These are phyloP conservation scores for Eutrema japonicum DNA, from an alignment of 345 rosid species.

Conservation along the genomic window DNA sequence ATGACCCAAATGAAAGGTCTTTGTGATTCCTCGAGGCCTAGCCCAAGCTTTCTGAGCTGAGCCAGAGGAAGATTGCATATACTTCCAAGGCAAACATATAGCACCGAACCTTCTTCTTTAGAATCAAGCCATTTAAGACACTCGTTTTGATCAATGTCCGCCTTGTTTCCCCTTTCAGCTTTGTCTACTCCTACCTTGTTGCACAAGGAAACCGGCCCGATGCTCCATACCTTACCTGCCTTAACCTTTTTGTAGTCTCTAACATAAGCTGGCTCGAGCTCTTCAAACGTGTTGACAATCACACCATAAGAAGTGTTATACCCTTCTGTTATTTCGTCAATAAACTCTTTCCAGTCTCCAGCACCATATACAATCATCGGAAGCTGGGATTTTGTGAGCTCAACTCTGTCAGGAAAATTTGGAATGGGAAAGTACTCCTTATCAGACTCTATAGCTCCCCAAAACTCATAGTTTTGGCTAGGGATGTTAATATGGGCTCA, in stretches of 20 bases:
- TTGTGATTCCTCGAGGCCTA: constrained; percentile 53
- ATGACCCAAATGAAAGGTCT: constrained; percentile 61
- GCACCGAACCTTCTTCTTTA: constrained; percentile 37
- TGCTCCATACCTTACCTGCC: constrained; percentile 46
- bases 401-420: constrained; percentile 48
- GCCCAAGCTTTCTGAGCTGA: constrained; percentile 48
- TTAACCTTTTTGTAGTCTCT: constrained; percentile 36
- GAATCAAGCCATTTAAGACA: constrained; percentile 54
- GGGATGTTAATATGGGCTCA: too few species aligned
- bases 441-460: constrained; percentile 27
- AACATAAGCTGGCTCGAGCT: constrained; percentile 45
- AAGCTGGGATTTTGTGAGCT: constrained; percentile 51
- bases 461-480: constrained; percentile 24
- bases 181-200: constrained; percentile 41
- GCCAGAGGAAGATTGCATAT: constrained; percentile 28
- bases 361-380: not conserved
- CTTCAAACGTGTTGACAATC: constrained; percentile 51
- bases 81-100: constrained; percentile 59
- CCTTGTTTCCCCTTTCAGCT: constrained; percentile 49
- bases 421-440: constrained; percentile 49
- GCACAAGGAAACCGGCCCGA: constrained; percentile 51
- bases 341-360: constrained; percentile 26
- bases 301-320: constrained; percentile 45
- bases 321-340: constrained; percentile 18
- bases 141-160: constrained; percentile 26